Base-by-base conservation (phyloP, 225 moss, liverwort and hornwort species). In the Polytrichum commune region DNA sequence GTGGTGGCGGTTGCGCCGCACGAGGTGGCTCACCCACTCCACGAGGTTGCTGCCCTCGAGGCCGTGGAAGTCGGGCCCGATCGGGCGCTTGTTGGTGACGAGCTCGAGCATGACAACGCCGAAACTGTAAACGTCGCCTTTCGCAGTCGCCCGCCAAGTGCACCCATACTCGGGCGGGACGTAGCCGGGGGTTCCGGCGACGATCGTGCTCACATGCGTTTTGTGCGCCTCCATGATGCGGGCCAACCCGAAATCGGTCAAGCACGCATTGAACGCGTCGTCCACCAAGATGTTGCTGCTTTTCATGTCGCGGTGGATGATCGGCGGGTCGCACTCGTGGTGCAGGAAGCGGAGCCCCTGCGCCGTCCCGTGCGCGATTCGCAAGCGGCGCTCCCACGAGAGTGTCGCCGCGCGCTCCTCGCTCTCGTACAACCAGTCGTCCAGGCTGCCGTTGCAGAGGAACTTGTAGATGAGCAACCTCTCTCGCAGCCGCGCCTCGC, bases 121-220 rank as follows among this genome's bases (percentile, higher is more conserved):
- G 25, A 93, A 93, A 71, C 93, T 91, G 78, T 91, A 93, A 0
- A 93, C 91, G 35, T 93, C 93, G 19, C 93, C 91, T 60, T 93
- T 93, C 25, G 85, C 87, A 32, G 91, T 91, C 27, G 89, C 87
- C 62, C 89, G 77, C 93, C 91, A 91, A 0, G 93, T 91, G 65
- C 89, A 85, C 1, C 91, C 86, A 19, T 93, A 91, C 77, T 93
- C 93, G 22, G 87, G 73, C 25, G 89, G 74, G 27, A 93, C 89
- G 68, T 91, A 73, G 63, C 91, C 67, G 23, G 93, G 80, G 46
- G 89, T 83, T 6, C 90, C 85, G 18, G 85, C 85, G 65, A 85
- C 82, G 22, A 82, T 72, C 1, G 85, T 82, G 57, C 84, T 91
- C 82, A 73, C 86, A 38, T 75, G 93, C 56, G 78, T 85, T 86